Conservation (phyloP, 2,329 filamentous ascomycete genomes). For the Spiromastix sp. region DNA sequence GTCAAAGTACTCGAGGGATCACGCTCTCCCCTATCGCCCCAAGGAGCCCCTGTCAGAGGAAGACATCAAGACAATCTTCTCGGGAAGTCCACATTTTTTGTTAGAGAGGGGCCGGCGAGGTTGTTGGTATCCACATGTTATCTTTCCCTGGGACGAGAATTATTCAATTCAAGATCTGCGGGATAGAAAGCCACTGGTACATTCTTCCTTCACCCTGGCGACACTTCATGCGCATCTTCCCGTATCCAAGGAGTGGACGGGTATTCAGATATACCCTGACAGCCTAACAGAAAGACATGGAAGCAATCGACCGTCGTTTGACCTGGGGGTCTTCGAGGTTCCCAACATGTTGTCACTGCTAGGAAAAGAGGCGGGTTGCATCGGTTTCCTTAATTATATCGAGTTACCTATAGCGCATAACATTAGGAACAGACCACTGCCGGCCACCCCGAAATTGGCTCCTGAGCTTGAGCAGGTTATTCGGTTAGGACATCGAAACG, state of each 20-base stretch:
- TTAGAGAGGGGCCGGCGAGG: conserved; percentile 32
- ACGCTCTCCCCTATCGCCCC: conserved; percentile 4
- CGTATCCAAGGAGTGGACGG: conserved; percentile 27
- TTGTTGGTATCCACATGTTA: conserved; percentile 32
- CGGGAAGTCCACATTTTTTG: conserved; percentile 34
- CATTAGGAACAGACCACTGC: conserved; percentile 8
- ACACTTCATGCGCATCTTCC: conserved; percentile 37
- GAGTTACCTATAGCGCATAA: conserved; percentile 31
- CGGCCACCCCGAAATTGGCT: conserved; percentile 10
- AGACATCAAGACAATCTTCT: conserved; percentile 32
- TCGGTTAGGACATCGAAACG: conserved; percentile 7
- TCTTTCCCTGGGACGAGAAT: conserved; percentile 35
- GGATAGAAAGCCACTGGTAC: conserved; percentile 29
- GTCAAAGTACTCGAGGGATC: not conserved
- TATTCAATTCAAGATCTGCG: conserved; percentile 29
- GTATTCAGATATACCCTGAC: conserved; percentile 11
- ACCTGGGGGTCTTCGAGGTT: conserved; percentile 36
- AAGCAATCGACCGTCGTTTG: conserved; percentile 30
- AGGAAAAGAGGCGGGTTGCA: conserved; percentile 35
- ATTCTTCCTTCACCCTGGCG: conserved; percentile 31
- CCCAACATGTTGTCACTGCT: conserved; percentile 39
- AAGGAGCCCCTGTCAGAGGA: conserved; percentile 14
- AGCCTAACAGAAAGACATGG: conserved; percentile 9
- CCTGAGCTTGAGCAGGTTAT: conserved; percentile 20
- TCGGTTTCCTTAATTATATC: conserved; percentile 38